Conservation (phyloP, 768 basidiomycete species). For the Sarcodon aspratus region DNA sequence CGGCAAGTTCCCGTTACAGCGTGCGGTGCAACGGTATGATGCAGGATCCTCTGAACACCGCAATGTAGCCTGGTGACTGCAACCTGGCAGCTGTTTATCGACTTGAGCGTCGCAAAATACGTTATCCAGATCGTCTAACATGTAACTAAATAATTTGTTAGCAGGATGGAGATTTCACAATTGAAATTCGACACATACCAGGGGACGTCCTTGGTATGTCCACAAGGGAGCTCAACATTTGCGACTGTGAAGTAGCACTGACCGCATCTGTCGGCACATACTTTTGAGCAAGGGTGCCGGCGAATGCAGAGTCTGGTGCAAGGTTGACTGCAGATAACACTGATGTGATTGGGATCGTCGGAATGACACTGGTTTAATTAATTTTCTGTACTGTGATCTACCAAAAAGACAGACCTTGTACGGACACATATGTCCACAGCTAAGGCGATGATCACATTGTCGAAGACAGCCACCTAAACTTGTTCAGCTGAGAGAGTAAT, state of each 20-base stretch:
- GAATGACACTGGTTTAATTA: conserved; percentile 39
- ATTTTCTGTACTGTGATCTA: background rate
- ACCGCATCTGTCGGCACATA: conserved; percentile 43
- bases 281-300: conserved; percentile 44
- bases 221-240: conserved; percentile 44
- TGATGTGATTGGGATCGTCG: conserved; percentile 42
- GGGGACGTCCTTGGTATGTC: conserved; percentile 33
- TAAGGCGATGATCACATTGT: conserved; percentile 39
- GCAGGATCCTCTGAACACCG: conserved; percentile 35
- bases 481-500: background rate
- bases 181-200: conserved; percentile 29
- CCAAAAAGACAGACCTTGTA: conserved; percentile 32
- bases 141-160: conserved; percentile 23
- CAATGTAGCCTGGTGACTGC: conserved; percentile 42
- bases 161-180: background rate
- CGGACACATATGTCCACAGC: conserved; percentile 57
- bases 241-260: conserved; percentile 35
- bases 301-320: conserved; percentile 43
- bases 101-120: conserved; percentile 34
- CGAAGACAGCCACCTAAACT: conserved; percentile 46
- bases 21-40: conserved; percentile 23
- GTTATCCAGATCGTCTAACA: conserved; percentile 30
- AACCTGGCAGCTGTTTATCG: conserved; percentile 31
- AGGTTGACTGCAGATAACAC: conserved; percentile 31
- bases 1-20: conserved; percentile 31